Conservation (phyloP, 345 rosid genomes). For the Brassica rapa region DNA sequence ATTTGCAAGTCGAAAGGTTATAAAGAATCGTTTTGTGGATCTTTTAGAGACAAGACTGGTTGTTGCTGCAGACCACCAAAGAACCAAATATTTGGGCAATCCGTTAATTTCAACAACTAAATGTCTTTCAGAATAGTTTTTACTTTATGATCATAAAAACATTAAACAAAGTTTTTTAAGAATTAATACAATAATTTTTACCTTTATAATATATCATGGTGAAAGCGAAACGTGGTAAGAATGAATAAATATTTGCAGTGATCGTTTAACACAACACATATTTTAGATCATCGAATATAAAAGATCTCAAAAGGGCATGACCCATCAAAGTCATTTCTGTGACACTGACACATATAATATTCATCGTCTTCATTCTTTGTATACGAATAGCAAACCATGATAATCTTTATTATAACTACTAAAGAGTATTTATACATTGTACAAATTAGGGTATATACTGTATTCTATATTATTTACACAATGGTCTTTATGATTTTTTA, state of each 20-base stretch:
- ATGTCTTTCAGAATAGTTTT: neutral
- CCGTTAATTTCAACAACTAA: neutral
- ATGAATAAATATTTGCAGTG: neutral
- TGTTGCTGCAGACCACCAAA: slow-evolving; percentile 14
- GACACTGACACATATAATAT: neutral
- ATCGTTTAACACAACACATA: neutral
- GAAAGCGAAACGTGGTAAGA: neutral
- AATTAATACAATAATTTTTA: neutral
- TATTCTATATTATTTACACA: too few relatives aligned
- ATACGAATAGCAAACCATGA: too few relatives aligned
- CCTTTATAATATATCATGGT: neutral
- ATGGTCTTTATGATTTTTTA: too few relatives aligned
- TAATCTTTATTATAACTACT: too few relatives aligned
- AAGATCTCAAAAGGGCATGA: neutral
- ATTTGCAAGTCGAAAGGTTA: neutral
- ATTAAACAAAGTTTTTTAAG: neutral
- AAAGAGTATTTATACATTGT: too few relatives aligned
- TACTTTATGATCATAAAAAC: neutral
- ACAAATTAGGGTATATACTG: too few relatives aligned
- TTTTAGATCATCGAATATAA: neutral
- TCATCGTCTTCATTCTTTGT: neutral
- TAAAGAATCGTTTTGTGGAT: neutral
- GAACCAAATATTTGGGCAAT: neutral
- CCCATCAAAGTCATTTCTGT: neutral
- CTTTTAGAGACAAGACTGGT: neutral